These are phyloP conservation scores for Quercus dentata DNA, from an alignment of 306 rosid genomes.

Conservation along the genomic window DNA sequence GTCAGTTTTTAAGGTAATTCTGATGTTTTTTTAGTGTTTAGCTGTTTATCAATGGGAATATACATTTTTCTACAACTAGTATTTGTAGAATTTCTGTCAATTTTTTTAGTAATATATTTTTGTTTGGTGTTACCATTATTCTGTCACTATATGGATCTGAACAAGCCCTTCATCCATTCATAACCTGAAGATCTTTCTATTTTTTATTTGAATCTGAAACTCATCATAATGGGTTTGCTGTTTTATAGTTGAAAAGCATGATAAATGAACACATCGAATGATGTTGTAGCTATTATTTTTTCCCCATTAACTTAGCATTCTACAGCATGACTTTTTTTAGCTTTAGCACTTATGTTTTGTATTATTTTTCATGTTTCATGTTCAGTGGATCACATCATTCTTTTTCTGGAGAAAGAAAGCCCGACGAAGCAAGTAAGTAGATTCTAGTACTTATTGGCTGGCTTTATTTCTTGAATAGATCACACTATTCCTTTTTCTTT, in stretches of 20 bases:
- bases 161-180: not conserved
- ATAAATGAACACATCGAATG: not conserved
- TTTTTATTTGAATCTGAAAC: not conserved
- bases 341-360: conserved; percentile 9
- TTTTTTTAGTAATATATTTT: not conserved
- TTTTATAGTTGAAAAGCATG: not conserved
- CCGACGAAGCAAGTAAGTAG: conserved; percentile 83
- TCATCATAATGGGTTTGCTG: not conserved
- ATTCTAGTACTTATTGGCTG: not conserved
- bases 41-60: not conserved
- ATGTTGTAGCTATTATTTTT: not conserved
- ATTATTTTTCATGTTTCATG: conserved; percentile 17
- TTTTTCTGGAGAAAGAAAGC: conserved; percentile 84
- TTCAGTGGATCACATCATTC: conserved; percentile 66
- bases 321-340: not conserved
- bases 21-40: not conserved
- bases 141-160: not conserved
- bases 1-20: conserved; percentile 72
- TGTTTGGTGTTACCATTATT: too few species aligned
- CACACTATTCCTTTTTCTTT: not conserved
- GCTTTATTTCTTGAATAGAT: conserved; percentile 1
- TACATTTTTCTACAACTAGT: not conserved
- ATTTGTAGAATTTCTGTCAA: conserved; percentile 4
- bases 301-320: not conserved
- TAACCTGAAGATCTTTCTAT: not conserved